Percentiles rank a stretch among this genome's conserved stretches.
Evolutionary conservation across 768 basidiomycete species (phyloP).

Genomic region (Tricholoma bakamatsutake): DNA sequence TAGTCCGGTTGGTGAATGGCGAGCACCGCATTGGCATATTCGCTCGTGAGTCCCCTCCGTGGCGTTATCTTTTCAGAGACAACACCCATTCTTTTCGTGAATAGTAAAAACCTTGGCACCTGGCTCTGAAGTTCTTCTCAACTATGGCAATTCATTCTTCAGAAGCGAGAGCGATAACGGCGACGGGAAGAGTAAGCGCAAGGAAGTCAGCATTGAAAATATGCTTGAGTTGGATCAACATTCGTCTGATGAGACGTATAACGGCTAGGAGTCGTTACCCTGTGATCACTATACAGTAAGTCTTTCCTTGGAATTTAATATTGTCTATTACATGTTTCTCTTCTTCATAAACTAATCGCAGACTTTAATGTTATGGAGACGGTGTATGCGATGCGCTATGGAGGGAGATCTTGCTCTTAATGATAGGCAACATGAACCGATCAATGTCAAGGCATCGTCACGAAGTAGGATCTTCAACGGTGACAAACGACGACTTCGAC

Average conservation of each 20-base stretch:
- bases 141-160: constrained; percentile 51
- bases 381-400: too few species aligned
- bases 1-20: constrained; percentile 57
- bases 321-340: neutral
- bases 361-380: neutral
- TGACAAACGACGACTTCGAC: too few species aligned
- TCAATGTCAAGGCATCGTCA: too few species aligned
- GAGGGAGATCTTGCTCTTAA: too few species aligned
- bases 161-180: neutral
- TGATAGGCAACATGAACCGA: too few species aligned
- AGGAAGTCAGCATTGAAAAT: neutral
- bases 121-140: constrained; percentile 48
- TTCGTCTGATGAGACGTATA: constrained; percentile 17
- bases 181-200: neutral
- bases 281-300: neutral
- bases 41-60: constrained; percentile 35
- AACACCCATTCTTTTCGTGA: neutral
- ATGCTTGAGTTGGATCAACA: constrained; percentile 14
- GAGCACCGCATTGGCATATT: constrained; percentile 64
- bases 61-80: neutral
- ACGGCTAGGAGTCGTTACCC: neutral
- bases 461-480: too few species aligned
- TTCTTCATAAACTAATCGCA: neutral
- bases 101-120: constrained; percentile 33
- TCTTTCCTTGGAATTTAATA: too few species aligned